Evolutionary conservation across 176 grass and related monocot species (phyloP).

Genomic region (Alopecurus myosuroides): DNA sequence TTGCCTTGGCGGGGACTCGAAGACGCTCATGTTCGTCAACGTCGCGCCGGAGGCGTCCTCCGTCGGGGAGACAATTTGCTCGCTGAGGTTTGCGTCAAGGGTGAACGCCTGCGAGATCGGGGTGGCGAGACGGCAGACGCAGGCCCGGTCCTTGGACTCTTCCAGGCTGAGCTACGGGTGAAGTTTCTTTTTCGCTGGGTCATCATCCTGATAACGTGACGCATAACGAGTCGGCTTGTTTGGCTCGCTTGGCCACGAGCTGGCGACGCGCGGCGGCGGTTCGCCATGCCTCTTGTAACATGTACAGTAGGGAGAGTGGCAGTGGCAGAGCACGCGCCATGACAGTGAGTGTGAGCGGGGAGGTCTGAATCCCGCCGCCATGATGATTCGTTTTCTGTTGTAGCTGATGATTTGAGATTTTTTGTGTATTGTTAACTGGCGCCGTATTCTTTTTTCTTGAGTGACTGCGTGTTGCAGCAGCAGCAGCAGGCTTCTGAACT

Average conservation of each 20-base stretch:
- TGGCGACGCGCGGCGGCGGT: background rate
- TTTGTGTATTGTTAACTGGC: slow-evolving; percentile 24
- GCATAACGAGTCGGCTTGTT: background rate
- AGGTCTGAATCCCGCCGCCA: background rate
- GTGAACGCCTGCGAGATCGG: slow-evolving; percentile 93
- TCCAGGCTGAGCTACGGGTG: slow-evolving; percentile 40
- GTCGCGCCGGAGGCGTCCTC: slow-evolving; percentile 75
- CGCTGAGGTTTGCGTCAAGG: slow-evolving; percentile 79
- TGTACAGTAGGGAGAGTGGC: slow-evolving; percentile 41
- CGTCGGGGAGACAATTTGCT: slow-evolving; percentile 61
- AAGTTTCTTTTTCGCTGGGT: background rate
- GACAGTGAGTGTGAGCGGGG: background rate
- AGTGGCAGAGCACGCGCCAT: slow-evolving; percentile 1
- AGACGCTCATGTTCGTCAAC: slow-evolving; percentile 96
- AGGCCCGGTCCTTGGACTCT: slow-evolving; percentile 27
- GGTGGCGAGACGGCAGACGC: slow-evolving; percentile 67
- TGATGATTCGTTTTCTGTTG: slow-evolving; percentile 6
- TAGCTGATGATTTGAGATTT: slow-evolving; percentile 16
- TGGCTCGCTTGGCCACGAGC: slow-evolving; percentile 1
- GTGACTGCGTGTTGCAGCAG: background rate
- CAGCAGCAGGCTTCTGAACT: background rate
- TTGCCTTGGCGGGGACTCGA: slow-evolving; percentile 92
- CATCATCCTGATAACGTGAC: background rate
- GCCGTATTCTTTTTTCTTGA: background rate
- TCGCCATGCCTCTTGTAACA: slow-evolving; percentile 35